Conservation (phyloP, 352 stramenopile genomes). For the Phytopythium litorale region DNA sequence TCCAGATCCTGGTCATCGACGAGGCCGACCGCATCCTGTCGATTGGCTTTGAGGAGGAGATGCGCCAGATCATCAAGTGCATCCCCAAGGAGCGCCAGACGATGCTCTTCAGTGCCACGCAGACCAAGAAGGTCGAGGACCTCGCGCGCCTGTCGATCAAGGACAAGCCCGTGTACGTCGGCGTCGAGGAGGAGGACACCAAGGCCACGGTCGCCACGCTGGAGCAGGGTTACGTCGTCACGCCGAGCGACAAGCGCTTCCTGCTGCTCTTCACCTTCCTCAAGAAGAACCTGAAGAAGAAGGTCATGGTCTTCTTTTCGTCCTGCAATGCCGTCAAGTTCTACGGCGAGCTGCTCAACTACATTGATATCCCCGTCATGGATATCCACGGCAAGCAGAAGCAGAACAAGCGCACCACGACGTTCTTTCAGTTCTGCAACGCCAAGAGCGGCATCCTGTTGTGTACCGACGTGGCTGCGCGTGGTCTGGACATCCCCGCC, state of each 20-base stretch:
- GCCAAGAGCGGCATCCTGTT: conserved; percentile 95
- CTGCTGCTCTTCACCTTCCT: conserved; percentile 99
- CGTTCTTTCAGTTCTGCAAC: conserved; percentile 99
- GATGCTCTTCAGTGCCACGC: conserved; percentile 98
- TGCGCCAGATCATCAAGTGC: conserved; percentile 97
- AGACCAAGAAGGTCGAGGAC: conserved; percentile 98
- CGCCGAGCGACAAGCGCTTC: conserved; percentile 97
- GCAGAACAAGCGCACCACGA: conserved; percentile 98
- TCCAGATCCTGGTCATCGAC: conserved; percentile 97
- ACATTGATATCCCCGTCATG: conserved; percentile 98
- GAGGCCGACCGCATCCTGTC: conserved; percentile 99
- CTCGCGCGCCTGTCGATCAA: conserved; percentile 92
- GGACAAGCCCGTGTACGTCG: conserved; percentile 96
- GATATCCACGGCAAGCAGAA: conserved; percentile 99
- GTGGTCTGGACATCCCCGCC: conserved; percentile 95
- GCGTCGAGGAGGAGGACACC: conserved; percentile 90
- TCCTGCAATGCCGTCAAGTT: conserved; percentile 97
- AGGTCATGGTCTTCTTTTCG: conserved; percentile 96
- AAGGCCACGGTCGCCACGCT: conserved; percentile 93
- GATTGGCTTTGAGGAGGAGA: conserved; percentile 99
- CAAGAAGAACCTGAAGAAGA: conserved; percentile 99
- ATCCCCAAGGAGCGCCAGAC: conserved; percentile 98
- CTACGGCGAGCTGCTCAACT: conserved; percentile 98
- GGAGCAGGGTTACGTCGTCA: conserved; percentile 98
- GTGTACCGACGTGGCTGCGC: conserved; percentile 97